Evolutionary conservation across 805 yeast species (phyloP).

Genomic region (Ogataea glucozyma): DNA sequence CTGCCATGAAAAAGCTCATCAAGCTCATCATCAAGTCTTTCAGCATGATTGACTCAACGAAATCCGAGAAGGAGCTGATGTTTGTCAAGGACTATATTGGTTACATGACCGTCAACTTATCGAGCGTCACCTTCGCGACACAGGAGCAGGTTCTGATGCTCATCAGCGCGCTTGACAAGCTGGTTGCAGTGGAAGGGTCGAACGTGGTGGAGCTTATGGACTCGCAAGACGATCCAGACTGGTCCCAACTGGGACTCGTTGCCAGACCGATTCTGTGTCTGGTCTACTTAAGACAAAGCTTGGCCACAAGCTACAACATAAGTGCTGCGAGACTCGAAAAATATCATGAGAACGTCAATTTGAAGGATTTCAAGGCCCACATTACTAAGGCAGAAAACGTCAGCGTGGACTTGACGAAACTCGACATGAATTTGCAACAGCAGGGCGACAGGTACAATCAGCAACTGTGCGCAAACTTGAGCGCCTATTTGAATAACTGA

Average conservation of each 20-base stretch:
- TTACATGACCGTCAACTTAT: slow-evolving; percentile 42
- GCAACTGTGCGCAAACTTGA: slow-evolving; percentile 3
- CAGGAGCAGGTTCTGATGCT: slow-evolving; percentile 54
- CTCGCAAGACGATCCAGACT: slow-evolving; percentile 9
- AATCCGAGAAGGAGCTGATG: slow-evolving; percentile 10
- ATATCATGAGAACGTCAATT: slow-evolving; percentile 22
- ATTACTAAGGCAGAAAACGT: slow-evolving; percentile 15
- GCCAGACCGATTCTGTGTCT: slow-evolving; percentile 23
- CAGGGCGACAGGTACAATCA: neutral
- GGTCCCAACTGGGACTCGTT: slow-evolving; percentile 11
- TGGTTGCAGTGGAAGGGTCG: slow-evolving; percentile 43
- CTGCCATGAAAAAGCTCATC: slow-evolving; percentile 45
- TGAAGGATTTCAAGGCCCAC: slow-evolving; percentile 22
- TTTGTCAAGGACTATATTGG: slow-evolving; percentile 31
- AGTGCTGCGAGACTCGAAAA: slow-evolving; percentile 22
- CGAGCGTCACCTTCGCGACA: slow-evolving; percentile 39
- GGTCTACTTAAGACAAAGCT: slow-evolving; percentile 13
- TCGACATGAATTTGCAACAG: slow-evolving; percentile 11
- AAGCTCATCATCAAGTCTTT: slow-evolving; percentile 36
- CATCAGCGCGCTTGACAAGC: slow-evolving; percentile 44
- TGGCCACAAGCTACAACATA: slow-evolving; percentile 23
- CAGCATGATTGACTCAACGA: slow-evolving; percentile 24
- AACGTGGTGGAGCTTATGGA: slow-evolving; percentile 33
- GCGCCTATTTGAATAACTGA: neutral
- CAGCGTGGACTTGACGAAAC: slow-evolving; percentile 10